phyloP scores from a whole-genome alignment of 345 rosid genomes.

The Corymbia maculata region DNA sequence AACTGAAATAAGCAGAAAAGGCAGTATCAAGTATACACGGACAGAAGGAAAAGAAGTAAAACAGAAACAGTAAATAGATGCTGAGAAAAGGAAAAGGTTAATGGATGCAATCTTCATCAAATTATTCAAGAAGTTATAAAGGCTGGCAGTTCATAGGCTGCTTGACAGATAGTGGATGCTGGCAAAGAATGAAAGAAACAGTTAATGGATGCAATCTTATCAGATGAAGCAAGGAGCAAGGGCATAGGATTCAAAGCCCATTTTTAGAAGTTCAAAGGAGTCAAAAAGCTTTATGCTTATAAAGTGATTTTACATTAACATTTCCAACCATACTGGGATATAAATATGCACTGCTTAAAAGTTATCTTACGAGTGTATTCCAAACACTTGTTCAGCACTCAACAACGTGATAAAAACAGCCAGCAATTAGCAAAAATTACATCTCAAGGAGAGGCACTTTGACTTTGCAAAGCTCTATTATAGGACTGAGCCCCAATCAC shows the following conservation, averaged over 20 bases:
- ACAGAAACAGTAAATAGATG: neutral
- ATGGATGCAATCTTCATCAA: neutral
- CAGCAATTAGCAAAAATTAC: neutral
- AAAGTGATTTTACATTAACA: neutral
- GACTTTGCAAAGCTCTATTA: neutral
- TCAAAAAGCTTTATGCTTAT: neutral
- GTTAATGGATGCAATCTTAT: neutral
- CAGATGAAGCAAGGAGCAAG: neutral
- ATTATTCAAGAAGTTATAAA: neutral
- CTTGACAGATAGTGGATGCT: neutral
- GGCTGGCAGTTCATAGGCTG: neutral
- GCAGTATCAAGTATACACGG: neutral
- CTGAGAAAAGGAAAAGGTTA: neutral
- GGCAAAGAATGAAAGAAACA: neutral
- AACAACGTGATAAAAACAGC: neutral
- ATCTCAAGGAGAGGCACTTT: neutral
- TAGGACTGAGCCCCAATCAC: neutral
- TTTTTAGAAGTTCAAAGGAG: neutral
- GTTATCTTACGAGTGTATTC: neutral
- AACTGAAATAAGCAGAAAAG: neutral
- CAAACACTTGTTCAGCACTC: neutral
- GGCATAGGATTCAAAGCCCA: neutral
- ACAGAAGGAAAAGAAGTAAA: neutral
- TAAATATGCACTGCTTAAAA: neutral
- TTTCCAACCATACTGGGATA: neutral